phyloP scores from a whole-genome alignment of 768 basidiomycete species.

The Termitomyces sp. region DNA sequence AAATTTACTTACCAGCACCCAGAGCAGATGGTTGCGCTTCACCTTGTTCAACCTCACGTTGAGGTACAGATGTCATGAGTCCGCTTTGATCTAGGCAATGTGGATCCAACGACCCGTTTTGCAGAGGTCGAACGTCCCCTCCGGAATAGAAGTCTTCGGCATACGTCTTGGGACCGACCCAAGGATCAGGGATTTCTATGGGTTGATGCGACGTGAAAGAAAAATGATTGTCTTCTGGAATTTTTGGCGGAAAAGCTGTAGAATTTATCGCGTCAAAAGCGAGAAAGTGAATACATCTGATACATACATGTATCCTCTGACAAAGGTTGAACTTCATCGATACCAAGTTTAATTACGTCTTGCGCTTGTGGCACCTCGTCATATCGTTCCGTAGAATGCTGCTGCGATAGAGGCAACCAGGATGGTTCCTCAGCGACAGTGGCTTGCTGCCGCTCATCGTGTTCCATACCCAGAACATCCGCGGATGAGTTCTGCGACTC shows the following conservation, averaged over 20 bases:
- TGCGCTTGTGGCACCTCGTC: not conserved
- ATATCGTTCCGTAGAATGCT: not conserved
- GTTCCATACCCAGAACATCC: constrained; percentile 6
- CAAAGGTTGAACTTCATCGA: constrained; percentile 20
- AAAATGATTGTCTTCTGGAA: not conserved
- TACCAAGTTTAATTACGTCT: constrained; percentile 2
- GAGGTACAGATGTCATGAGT: constrained; percentile 1
- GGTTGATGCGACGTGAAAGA: constrained; percentile 12
- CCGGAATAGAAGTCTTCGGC: constrained; percentile 30
- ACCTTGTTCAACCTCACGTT: not conserved
- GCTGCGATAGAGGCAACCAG: not conserved
- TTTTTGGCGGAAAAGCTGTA: constrained; percentile 5
- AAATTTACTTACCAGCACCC: constrained; percentile 9
- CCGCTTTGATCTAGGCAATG: constrained; percentile 9
- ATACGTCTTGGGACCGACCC: constrained; percentile 24
- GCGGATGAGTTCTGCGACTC: not conserved
- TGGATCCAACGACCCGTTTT: not conserved
- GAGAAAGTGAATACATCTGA: not conserved
- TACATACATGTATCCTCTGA: constrained; percentile 26
- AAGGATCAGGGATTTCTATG: constrained; percentile 28
- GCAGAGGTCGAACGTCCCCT: constrained; percentile 15
- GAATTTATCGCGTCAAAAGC: not conserved
- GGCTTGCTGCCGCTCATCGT: not conserved
- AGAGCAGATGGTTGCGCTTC: constrained; percentile 7
- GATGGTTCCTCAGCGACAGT: not conserved